Percentiles rank a stretch among this genome's conserved stretches.
These are phyloP conservation scores for Escovopsis weberi DNA, from an alignment of 2,329 filamentous ascomycete genomes.

Conservation along the genomic window DNA sequence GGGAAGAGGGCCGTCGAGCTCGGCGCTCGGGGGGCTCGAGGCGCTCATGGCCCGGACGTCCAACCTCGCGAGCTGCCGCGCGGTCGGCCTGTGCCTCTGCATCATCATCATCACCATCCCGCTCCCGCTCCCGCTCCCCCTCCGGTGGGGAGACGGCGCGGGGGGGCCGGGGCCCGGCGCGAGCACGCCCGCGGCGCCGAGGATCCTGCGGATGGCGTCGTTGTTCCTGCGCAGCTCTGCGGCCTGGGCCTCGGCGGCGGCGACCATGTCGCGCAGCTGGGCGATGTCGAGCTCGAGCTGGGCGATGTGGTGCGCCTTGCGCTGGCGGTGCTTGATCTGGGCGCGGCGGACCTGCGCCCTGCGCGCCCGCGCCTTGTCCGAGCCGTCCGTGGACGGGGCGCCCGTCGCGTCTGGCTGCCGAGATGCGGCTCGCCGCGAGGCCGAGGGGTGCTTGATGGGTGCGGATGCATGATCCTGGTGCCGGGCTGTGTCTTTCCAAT, in stretches of 20 bases:
- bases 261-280: conserved; percentile 32
- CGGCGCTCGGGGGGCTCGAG: no score
- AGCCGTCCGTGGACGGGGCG: no score
- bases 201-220: conserved; percentile 22
- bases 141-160: not conserved
- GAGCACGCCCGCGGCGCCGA: conserved; percentile 15
- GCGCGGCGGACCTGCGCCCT: conserved; percentile 38
- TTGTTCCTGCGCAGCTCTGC: conserved; percentile 27
- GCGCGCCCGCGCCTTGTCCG: conserved; percentile 28
- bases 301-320: conserved; percentile 40
- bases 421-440: no score
- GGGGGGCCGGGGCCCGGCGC: not conserved
- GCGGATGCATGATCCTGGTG: not conserved
- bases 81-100: not conserved
- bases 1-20: no score
- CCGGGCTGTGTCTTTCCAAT: not conserved
- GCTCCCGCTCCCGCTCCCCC: not conserved
- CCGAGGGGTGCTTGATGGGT: not conserved
- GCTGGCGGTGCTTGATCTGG: conserved; percentile 40
- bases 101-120: no score
- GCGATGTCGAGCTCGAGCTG: conserved; percentile 38
- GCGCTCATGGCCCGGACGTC: no score
- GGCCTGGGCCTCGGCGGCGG: conserved; percentile 25
- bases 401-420: no score
- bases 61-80: no score